Evolutionary conservation across 1,284 basidiomycete species (phyloP).

Genomic region (Entoloma clypeatum): DNA sequence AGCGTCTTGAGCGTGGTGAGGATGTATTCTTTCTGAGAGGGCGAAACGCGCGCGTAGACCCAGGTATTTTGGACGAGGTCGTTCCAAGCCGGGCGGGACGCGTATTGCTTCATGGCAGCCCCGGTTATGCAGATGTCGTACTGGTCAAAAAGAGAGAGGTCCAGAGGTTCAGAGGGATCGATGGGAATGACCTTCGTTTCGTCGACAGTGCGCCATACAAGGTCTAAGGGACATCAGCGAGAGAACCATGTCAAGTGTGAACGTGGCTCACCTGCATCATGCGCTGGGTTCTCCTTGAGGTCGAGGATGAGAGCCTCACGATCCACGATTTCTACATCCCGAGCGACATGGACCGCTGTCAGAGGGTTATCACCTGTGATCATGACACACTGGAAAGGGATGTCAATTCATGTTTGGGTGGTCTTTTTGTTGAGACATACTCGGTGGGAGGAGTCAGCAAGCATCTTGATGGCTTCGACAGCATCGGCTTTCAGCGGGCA

Average conservation of each 20-base stretch:
- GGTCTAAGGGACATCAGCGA: slow-evolving; percentile 42
- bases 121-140: slow-evolving; percentile 97
- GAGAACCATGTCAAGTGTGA: neutral
- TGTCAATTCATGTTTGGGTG: too few species aligned
- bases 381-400: slow-evolving; percentile 77
- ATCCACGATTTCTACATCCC: slow-evolving; percentile 94
- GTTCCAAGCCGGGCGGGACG: slow-evolving; percentile 60
- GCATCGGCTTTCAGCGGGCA: slow-evolving; percentile 95
- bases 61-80: slow-evolving; percentile 88
- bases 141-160: slow-evolving; percentile 69
- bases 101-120: slow-evolving; percentile 83
- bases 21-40: slow-evolving; percentile 90
- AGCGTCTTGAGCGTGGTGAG: slow-evolving; percentile 83
- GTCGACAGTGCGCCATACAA: slow-evolving; percentile 92
- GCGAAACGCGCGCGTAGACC: slow-evolving; percentile 97
- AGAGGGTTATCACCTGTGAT: slow-evolving; percentile 97
- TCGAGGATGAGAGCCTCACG: slow-evolving; percentile 90
- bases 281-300: slow-evolving; percentile 73
- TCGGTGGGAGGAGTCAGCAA: slow-evolving; percentile 90
- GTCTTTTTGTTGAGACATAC: slow-evolving; percentile 51
- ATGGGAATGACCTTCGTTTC: slow-evolving; percentile 85
- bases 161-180: slow-evolving; percentile 73
- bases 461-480: slow-evolving; percentile 83
- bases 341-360: slow-evolving; percentile 91
- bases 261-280: slow-evolving; percentile 58